Evolutionary conservation across 345 rosid species (phyloP), one percentile per base, ranked within the genome.

Genomic region (Balakata baccata): DNA sequence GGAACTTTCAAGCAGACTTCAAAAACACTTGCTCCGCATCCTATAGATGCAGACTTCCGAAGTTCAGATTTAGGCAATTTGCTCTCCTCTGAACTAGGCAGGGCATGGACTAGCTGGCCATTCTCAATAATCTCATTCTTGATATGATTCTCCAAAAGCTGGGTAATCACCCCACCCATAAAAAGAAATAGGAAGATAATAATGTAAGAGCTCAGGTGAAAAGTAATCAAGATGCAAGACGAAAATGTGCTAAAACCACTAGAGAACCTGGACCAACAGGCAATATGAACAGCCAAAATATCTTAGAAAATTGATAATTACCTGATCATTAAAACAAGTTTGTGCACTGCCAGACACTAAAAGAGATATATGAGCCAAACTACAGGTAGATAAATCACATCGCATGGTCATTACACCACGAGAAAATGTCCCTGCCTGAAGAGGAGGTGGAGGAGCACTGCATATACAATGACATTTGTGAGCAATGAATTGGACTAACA

Each of bases 381-480:
- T 87, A 84, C 94, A 87, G 22, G 99, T 96, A 45, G 96, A 93
- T 72, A 96, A 68, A 83, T 96, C 99, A 80, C 99, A 96, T 51
- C 96, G 86, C 99, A 96, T 96, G 74, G 99, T 96, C 73, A 96
- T 93, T 20, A 96, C 96, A 76, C 99, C 99, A 78, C 97, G 99
- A 81, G 97, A 86, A 83, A 91, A 93, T 77, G 97, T 79, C 76
- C 98, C 99, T n/a, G 98, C 99, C 78, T 96, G 99, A 78, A 93
- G 96, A 62, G 99, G 99, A 18, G 99, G 99, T 64, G 98, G 96
- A 66, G 98, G 92, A 75, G 99, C 98, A 91, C 99, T 96, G 89
- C 74, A 86, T 73, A 84, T 74, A 43, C 41, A 75, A 72, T 50
- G 45, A 7, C 6, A 63, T 74, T 12, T 23, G 34, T 79, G 64